phyloP scores from a whole-genome alignment of 2,329 filamentous ascomycete genomes.

The Hypoxylon sp. region DNA sequence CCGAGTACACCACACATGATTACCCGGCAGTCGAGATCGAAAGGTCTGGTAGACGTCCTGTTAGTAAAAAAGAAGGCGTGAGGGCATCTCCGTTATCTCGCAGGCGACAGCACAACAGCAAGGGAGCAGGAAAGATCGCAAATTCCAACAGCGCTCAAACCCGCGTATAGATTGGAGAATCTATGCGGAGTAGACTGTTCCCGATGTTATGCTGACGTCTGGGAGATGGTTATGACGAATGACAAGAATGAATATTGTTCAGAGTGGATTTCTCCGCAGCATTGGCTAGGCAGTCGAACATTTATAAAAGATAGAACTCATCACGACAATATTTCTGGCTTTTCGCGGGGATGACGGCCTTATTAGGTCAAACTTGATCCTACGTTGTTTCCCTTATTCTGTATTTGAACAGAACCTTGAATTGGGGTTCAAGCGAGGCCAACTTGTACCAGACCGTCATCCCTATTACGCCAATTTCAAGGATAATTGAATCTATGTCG shows the following conservation, averaged over 20 bases:
- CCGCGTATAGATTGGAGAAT: not conserved
- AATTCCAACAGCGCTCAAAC: not conserved
- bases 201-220: constrained; percentile 15
- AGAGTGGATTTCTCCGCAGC: constrained; percentile 50
- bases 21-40: constrained; percentile 27
- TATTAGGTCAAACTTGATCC: constrained; percentile 4
- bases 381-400: not conserved
- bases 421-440: constrained; percentile 7
- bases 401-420: constrained; percentile 9
- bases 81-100: constrained; percentile 1
- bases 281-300: constrained; percentile 53
- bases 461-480: constrained; percentile 17
- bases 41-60: not conserved
- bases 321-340: constrained; percentile 41
- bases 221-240: constrained; percentile 19
- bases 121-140: not conserved
- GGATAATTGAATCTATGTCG: constrained; percentile 9
- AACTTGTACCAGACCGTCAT: constrained; percentile 17
- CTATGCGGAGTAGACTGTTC: not conserved
- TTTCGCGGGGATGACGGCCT: constrained; percentile 10
- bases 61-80: constrained; percentile 20
- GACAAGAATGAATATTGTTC: constrained; percentile 39
- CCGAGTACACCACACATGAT: constrained; percentile 74
- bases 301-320: constrained; percentile 50
- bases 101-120: constrained; percentile 28